Evolutionary conservation across 2,329 filamentous ascomycete species (phyloP), one percentile per base, ranked within the genome.

Genomic region (Tolypocladium album): DNA sequence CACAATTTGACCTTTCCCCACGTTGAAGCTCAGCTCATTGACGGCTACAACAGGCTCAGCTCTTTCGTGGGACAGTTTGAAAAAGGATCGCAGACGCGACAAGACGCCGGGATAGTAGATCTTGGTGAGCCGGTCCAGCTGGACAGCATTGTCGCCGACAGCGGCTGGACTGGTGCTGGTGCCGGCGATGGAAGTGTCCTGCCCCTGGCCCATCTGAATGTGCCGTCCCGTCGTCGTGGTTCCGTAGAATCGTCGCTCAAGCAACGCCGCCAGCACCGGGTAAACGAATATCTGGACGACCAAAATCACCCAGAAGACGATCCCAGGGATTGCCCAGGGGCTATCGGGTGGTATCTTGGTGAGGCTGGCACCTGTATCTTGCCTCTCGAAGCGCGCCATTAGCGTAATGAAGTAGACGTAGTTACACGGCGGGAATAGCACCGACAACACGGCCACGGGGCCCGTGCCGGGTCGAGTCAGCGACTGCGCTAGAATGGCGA

Each of bases 401-500:
- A 87, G 82, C 22, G 89, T 85, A 59, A 86, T 80, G 69, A 93
- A 94, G 70, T 87, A 92, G 17, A 93, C 88, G 69, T 91, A 96
- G 67, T 91, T 92, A 78, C 92, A 95, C 0, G 92, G 89, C 0
- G 90, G 84, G 69, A 97, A 97, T 0, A 97, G 72, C 17, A 95
- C 70, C 62, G 88, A 88, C 15, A 96, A 78, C 4, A 90, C 76
- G 7, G 82, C 80, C 3, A 93, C 88, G 1, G 85, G 80, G 1
- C 76, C 85, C 0, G 86, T 89, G 11, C 75, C 77, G 4, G 85
- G 84, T 1, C 79, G 79, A 0, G 82, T 85, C 22, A 90, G 77
- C 20, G 90, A 84, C 72, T 97, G 92, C 0, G 91, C 87, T 27
- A 96, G 78, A 65, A 97, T 89, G 20, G 88, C 92, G 1, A 97